A percentile compares a stretch with the other conserved stretches of the same genome.
phyloP scores from a whole-genome alignment of 345 rosid species.

The Arabidopsis thaliana region TAIR10.1 NC_003076.8:18687501-18688000 shows the following conservation, averaged over 20 bases:
- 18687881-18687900: slow-evolving; percentile 70
- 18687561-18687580: slow-evolving; percentile 91
- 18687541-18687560: slow-evolving; percentile 81
- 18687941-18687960: slow-evolving; percentile 84
- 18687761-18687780: slow-evolving; percentile 89
- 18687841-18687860: slow-evolving; percentile 78
- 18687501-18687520: slow-evolving; percentile 88
- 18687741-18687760: slow-evolving; percentile 64
- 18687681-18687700: slow-evolving; percentile 71
- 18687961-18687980: slow-evolving; percentile 74
- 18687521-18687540: slow-evolving; percentile 80
- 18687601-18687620: slow-evolving; percentile 76
- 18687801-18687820: slow-evolving; percentile 73
- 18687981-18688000: slow-evolving; percentile 86
- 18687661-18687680: slow-evolving; percentile 80
- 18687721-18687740: slow-evolving; percentile 72
- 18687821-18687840: slow-evolving; percentile 80
- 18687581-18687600: slow-evolving; percentile 80
- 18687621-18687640: slow-evolving; percentile 91
- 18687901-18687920: slow-evolving; percentile 83
- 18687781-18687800: slow-evolving; percentile 93
- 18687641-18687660: slow-evolving; percentile 77
- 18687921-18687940: slow-evolving; percentile 82
- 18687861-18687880: slow-evolving; percentile 87
- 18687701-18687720: slow-evolving; percentile 65